These are phyloP conservation scores for Tetrapisispora pingtungensis DNA, from an alignment of 805 yeast genomes.

Conservation along the genomic window DNA sequence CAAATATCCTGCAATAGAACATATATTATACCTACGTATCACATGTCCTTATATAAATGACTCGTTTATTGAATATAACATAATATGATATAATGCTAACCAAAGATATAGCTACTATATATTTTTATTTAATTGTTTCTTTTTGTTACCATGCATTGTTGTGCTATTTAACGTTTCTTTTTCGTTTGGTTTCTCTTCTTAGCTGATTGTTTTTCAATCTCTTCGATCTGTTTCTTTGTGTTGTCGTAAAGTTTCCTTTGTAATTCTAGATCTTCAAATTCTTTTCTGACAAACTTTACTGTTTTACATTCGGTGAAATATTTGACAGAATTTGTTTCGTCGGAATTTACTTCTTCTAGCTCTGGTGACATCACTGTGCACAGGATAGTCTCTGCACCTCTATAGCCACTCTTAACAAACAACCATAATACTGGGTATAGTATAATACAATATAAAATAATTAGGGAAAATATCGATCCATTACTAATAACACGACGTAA, in stretches of 20 bases:
- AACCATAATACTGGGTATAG: constrained; percentile 79
- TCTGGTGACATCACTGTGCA: constrained; percentile 67
- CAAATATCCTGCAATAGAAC: too few species aligned
- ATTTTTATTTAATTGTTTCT: too few species aligned
- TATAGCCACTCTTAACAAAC: constrained; percentile 59
- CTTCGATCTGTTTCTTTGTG: constrained; percentile 48
- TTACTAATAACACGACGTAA: constrained; percentile 67
- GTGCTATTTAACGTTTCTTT: constrained; percentile 8
- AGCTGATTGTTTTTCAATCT: constrained; percentile 64
- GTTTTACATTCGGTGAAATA: constrained; percentile 64
- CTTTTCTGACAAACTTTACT: constrained; percentile 47
- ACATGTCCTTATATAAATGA: too few species aligned
- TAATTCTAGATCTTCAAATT: constrained; percentile 50
- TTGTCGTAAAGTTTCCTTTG: constrained; percentile 51
- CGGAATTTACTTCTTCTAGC: constrained; percentile 51
- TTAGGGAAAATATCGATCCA: constrained; percentile 57
- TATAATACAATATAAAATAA: constrained; percentile 47
- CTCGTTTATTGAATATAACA: too few species aligned
- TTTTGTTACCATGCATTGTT: neutral
- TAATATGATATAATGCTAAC: too few species aligned
- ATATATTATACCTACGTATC: too few species aligned
- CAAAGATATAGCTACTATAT: too few species aligned
- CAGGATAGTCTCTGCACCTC: constrained; percentile 73
- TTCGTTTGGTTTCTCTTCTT: constrained; percentile 42
- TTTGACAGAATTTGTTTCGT: constrained; percentile 31